Evolutionary conservation across 1,284 basidiomycete genomes (phyloP).

Genomic region (Fereydounia khargensis): DNA sequence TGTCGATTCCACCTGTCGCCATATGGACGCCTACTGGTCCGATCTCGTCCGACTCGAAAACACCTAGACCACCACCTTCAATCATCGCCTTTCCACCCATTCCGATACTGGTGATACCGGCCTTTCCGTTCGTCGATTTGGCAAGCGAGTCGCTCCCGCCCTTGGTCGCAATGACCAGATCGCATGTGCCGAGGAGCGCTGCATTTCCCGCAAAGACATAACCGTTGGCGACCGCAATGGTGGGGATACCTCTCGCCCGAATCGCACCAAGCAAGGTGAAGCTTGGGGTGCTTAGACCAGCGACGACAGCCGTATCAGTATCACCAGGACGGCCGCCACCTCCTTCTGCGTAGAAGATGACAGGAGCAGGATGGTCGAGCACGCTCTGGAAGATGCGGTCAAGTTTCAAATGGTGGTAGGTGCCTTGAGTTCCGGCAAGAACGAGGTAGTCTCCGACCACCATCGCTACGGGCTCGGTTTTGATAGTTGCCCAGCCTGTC

Average conservation of each 20-base stretch:
- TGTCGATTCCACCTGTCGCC: conserved; percentile 26
- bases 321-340: conserved; percentile 41
- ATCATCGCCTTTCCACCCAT: conserved; percentile 44
- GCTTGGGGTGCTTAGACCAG: conserved; percentile 26
- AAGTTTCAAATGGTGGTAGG: conserved; percentile 34
- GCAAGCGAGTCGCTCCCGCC: conserved; percentile 7
- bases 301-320: conserved; percentile 12
- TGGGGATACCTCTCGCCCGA: conserved; percentile 20
- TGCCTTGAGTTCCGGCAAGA: conserved; percentile 37
- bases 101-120: conserved; percentile 20
- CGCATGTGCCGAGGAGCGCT: conserved; percentile 35
- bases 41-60: conserved; percentile 26
- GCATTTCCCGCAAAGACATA: conserved; percentile 44
- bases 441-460: conserved; percentile 36
- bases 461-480: conserved; percentile 8
- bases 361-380: conserved; percentile 17
- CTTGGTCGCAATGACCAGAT: conserved; percentile 27
- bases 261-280: conserved; percentile 35
- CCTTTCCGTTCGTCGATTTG: not conserved
- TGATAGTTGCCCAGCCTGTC: conserved; percentile 25
- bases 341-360: conserved; percentile 41
- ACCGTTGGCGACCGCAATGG: conserved; percentile 29
- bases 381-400: conserved; percentile 26
- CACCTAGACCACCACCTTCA: conserved; percentile 35
- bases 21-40: conserved; percentile 19